phyloP scores from a whole-genome alignment of 1,139 yeast species.

The Scheffersomyces titani region DNA sequence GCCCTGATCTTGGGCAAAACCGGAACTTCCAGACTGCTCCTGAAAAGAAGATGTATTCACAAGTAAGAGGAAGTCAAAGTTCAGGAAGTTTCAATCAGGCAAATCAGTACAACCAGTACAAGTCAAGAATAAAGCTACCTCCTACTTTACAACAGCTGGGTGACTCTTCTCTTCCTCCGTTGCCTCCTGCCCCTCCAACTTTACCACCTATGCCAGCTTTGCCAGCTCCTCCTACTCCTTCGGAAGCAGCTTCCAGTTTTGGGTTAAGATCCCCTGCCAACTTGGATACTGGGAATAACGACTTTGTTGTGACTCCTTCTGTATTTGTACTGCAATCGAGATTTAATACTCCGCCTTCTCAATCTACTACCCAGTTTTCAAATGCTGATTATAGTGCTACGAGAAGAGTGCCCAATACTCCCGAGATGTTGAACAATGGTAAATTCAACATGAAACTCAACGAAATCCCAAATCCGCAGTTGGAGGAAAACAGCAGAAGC shows the following conservation, averaged over 20 bases:
- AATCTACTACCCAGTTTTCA: conserved; percentile 12
- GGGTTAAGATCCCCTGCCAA: background rate
- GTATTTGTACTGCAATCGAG: background rate
- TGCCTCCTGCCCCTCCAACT: conserved; percentile 1
- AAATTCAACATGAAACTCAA: conserved; percentile 3
- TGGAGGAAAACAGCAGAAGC: background rate
- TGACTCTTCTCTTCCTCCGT: background rate
- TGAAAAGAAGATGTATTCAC: conserved; percentile 9
- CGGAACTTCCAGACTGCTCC: background rate
- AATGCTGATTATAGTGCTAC: conserved; percentile 1
- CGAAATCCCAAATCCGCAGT: conserved; percentile 1
- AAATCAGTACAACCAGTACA: conserved; percentile 14
- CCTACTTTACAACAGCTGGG: conserved; percentile 16
- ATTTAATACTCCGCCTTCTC: conserved; percentile 15
- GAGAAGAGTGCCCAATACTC: conserved; percentile 16
- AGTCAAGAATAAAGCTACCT: conserved; percentile 37
- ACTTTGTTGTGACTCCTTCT: conserved; percentile 1
- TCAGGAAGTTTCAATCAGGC: conserved; percentile 26
- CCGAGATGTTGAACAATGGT: conserved; percentile 8
- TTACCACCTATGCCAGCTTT: background rate
- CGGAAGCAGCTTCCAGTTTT: background rate
- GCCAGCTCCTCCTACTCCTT: background rate
- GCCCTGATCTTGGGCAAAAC: background rate
- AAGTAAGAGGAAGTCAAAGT: conserved; percentile 20
- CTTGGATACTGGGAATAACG: background rate